A percentile compares a stretch with the other conserved stretches of the same genome.
phyloP scores from a whole-genome alignment of 768 basidiomycete genomes.

The Termitomyces sp. region DNA sequence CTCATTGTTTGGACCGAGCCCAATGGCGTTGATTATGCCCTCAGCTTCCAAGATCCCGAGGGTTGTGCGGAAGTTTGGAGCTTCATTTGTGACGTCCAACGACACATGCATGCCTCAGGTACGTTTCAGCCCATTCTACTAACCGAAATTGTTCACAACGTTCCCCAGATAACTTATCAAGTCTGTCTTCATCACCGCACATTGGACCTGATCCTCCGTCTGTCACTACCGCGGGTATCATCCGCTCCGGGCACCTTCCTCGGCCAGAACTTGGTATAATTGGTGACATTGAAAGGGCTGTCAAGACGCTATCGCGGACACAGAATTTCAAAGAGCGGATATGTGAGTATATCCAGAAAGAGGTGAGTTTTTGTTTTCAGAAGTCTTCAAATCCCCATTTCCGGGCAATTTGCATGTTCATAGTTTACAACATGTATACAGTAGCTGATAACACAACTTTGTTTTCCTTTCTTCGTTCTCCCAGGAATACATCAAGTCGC shows the following conservation, averaged over 20 bases:
- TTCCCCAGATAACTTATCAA: constrained; percentile 39
- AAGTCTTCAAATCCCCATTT: constrained; percentile 7
- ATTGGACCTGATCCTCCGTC: constrained; percentile 53
- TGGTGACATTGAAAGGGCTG: constrained; percentile 72
- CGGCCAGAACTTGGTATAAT: constrained; percentile 75
- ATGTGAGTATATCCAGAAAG: constrained; percentile 83
- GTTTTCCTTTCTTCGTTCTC: constrained; percentile 15
- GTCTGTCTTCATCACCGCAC: constrained; percentile 58
- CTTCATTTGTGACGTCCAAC: constrained; percentile 90
- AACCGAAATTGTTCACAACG: constrained; percentile 11
- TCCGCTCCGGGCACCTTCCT: constrained; percentile 72
- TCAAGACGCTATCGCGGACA: constrained; percentile 73
- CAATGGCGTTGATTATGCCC: constrained; percentile 89
- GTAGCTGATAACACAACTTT: constrained; percentile 23
- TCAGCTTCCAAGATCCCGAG: constrained; percentile 95
- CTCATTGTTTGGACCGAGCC: constrained; percentile 99
- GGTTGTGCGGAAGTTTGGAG: constrained; percentile 98
- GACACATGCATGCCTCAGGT: constrained; percentile 71
- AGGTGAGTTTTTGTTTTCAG: constrained; percentile 48
- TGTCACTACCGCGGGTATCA: constrained; percentile 58
- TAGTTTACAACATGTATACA: constrained; percentile 14
- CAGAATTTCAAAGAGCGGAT: constrained; percentile 74
- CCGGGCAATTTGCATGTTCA: constrained; percentile 10
- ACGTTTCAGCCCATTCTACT: constrained; percentile 20
- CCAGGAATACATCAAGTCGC: constrained; percentile 83